These are phyloP conservation scores for Malassezia cuniculi DNA, from an alignment of 1,284 basidiomycete species.

Conservation along the genomic window DNA sequence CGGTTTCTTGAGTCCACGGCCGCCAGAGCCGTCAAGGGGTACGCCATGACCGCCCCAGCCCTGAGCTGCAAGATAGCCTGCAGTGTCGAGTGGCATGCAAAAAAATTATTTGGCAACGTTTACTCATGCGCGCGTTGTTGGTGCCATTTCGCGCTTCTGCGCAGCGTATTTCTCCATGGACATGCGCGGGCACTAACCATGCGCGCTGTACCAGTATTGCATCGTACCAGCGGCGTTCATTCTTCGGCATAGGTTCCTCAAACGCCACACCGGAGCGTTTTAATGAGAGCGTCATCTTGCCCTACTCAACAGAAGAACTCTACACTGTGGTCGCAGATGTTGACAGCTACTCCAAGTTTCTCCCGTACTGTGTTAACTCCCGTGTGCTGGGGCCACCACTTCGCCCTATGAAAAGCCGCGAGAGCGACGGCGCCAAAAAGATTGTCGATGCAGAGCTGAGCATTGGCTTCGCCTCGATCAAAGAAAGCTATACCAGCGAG, in stretches of 20 bases:
- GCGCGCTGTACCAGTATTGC: too few relatives aligned
- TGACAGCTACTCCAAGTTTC: constrained; percentile 66
- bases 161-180: too few relatives aligned
- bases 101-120: not conserved
- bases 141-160: too few relatives aligned
- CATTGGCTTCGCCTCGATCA: constrained; percentile 74
- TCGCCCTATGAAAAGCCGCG: not conserved
- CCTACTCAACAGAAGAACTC: constrained; percentile 51
- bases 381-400: constrained; percentile 51
- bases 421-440: constrained; percentile 1
- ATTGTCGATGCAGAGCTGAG: constrained; percentile 60
- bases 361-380: constrained; percentile 76
- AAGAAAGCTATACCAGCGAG: constrained; percentile 72
- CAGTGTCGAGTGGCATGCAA: constrained; percentile 37
- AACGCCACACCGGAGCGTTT: not conserved
- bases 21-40: constrained; percentile 32
- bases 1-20: constrained; percentile 41
- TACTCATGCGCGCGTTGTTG: too few relatives aligned
- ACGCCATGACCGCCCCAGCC: constrained; percentile 41
- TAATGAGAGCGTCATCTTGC: constrained; percentile 7
- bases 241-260: too few relatives aligned
- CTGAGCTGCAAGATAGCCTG: constrained; percentile 26
- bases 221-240: too few relatives aligned
- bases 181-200: too few relatives aligned
- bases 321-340: constrained; percentile 80